Conservation (phyloP, 2,329 filamentous ascomycete genomes). For the Fusarium sp. region DNA sequence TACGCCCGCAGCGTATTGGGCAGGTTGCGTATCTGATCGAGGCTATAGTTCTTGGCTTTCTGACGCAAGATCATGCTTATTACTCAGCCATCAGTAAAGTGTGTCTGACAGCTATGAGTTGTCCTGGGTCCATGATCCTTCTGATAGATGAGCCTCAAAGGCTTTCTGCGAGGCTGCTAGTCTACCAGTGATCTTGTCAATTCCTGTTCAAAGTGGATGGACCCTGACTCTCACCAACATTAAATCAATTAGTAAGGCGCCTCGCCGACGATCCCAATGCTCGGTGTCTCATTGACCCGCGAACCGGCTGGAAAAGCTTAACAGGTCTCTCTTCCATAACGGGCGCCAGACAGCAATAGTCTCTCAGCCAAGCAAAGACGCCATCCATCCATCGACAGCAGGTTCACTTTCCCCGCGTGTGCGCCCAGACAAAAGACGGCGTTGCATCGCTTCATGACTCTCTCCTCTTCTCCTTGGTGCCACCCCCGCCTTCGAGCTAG, state of each 20-base stretch:
- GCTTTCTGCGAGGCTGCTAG: neutral
- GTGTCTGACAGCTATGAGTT: neutral
- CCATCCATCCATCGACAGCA: neutral
- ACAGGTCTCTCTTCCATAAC: neutral
- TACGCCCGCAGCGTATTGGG: neutral
- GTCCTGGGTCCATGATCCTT: neutral
- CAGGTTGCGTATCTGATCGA: neutral
- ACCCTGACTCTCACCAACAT: slow-evolving; percentile 6
- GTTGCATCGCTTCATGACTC: slow-evolving; percentile 21
- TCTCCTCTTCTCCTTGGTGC: slow-evolving; percentile 19
- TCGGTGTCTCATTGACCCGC: slow-evolving; percentile 11
- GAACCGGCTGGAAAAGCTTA: neutral
- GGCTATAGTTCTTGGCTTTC: slow-evolving; percentile 18
- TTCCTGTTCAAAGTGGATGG: neutral
- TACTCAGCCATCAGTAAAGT: neutral
- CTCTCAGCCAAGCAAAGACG: neutral
- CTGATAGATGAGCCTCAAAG: neutral
- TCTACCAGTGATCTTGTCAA: neutral
- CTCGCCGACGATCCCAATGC: slow-evolving; percentile 14
- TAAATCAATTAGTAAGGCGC: slow-evolving; percentile 10
- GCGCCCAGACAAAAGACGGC: neutral
- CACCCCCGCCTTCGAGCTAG: slow-evolving; percentile 30
- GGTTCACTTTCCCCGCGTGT: neutral
- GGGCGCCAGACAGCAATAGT: slow-evolving; percentile 2
- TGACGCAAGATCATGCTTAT: neutral